Conservation (phyloP, 2,329 filamentous ascomycete species). For the Emmonsiellopsis sp. region DNA sequence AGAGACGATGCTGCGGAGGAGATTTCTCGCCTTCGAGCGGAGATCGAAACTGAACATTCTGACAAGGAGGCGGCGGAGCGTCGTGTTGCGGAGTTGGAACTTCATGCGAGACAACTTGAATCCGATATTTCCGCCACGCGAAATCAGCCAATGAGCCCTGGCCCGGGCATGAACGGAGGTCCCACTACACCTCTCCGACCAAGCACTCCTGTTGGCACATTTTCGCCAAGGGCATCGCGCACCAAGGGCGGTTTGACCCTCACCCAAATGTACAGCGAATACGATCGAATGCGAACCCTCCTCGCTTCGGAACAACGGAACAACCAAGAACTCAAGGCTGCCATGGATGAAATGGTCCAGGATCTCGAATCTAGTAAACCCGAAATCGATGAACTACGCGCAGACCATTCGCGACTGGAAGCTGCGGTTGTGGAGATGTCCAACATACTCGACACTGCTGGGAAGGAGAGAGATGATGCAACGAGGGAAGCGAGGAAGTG, state of each 20-base stretch:
- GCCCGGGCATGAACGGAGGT: conserved; percentile 41
- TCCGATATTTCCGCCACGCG: conserved; percentile 37
- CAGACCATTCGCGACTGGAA: conserved; percentile 71
- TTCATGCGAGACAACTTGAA: conserved; percentile 51
- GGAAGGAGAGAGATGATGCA: conserved; percentile 68
- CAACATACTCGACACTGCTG: conserved; percentile 69
- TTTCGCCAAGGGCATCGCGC: conserved; percentile 46
- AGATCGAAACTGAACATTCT: conserved; percentile 46
- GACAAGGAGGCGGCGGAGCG: conserved; percentile 54
- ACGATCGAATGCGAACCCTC: conserved; percentile 54
- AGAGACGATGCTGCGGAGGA: conserved; percentile 55
- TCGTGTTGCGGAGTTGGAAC: conserved; percentile 56
- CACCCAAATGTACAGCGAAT: conserved; percentile 56
- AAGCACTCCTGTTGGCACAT: conserved; percentile 39
- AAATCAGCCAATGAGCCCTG: conserved; percentile 44
- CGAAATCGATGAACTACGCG: conserved; percentile 74
- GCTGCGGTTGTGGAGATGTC: conserved; percentile 77
- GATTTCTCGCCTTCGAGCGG: conserved; percentile 43
- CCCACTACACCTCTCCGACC: conserved; percentile 41
- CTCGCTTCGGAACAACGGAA: conserved; percentile 65
- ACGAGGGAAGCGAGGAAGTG: conserved; percentile 70
- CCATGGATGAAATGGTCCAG: conserved; percentile 76
- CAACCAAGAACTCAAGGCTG: conserved; percentile 62
- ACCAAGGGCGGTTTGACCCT: conserved; percentile 47
- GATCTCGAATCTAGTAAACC: conserved; percentile 79